A percentile compares a stretch with the other conserved stretches of the same genome.
phyloP scores from a whole-genome alignment of 306 rosid genomes.

The Biancaea sappan region DNA sequence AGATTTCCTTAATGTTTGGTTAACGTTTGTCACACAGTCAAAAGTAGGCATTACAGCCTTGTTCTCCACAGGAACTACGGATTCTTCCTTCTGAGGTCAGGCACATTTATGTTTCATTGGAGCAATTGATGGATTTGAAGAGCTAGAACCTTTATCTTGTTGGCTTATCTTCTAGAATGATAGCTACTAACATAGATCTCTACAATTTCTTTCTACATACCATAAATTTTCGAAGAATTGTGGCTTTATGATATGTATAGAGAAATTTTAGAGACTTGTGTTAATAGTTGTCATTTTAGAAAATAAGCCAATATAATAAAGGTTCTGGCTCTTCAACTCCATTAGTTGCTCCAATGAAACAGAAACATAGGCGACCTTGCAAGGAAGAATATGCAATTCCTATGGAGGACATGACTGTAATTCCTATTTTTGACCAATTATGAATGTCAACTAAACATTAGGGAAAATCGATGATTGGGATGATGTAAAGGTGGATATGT shows the following conservation, averaged over 20 bases:
- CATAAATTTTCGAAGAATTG: too few species aligned
- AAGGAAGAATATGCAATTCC: slow-evolving; percentile 44
- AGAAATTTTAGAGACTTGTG: not conserved
- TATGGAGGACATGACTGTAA: slow-evolving; percentile 22
- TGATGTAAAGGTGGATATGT: slow-evolving; percentile 56
- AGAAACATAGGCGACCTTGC: slow-evolving; percentile 76
- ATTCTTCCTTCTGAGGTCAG: too few species aligned
- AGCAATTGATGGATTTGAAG: too few species aligned
- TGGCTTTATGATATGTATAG: slow-evolving; percentile 33
- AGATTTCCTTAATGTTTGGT: too few species aligned
- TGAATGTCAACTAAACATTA: slow-evolving; percentile 33
- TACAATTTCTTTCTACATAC: too few species aligned
- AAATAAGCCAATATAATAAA: slow-evolving; percentile 57
- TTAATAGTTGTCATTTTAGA: slow-evolving; percentile 22
- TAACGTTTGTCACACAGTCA: too few species aligned
- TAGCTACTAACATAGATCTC: too few species aligned
- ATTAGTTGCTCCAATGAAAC: slow-evolving; percentile 49
- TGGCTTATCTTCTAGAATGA: too few species aligned
- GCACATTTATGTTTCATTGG: too few species aligned
- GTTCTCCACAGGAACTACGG: too few species aligned
- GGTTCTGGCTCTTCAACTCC: slow-evolving; percentile 34
- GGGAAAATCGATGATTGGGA: slow-evolving; percentile 28
- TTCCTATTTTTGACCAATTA: slow-evolving; percentile 33
- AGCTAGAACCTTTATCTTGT: too few species aligned
- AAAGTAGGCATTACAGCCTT: too few species aligned